Conservation (phyloP, 352 stramenopile genomes). For the Phytophthora tubulina region DNA sequence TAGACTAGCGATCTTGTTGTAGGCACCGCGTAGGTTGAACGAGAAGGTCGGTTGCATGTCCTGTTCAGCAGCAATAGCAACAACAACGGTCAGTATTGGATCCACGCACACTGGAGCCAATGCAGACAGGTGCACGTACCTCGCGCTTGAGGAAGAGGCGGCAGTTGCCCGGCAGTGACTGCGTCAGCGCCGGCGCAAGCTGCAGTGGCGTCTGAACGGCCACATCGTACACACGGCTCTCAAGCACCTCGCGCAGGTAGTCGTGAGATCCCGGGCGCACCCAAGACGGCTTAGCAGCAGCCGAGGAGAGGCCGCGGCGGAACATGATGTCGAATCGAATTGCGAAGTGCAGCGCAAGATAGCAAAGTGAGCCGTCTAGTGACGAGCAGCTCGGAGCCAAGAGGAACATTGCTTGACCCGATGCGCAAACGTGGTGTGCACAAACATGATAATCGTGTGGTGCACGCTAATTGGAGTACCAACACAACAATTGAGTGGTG, state of each 20-base stretch:
- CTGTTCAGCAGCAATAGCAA: slow-evolving; percentile 32
- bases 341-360: not conserved
- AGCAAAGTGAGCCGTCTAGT: not conserved
- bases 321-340: slow-evolving; percentile 49
- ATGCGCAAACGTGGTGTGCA: slow-evolving; percentile 21
- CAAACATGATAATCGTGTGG: slow-evolving; percentile 10
- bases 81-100: slow-evolving; percentile 1
- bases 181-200: slow-evolving; percentile 64
- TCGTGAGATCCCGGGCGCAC: slow-evolving; percentile 76
- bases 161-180: slow-evolving; percentile 65
- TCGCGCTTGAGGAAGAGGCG: slow-evolving; percentile 94
- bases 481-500: not conserved
- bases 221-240: slow-evolving; percentile 89
- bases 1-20: slow-evolving; percentile 99
- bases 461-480: not conserved
- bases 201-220: slow-evolving; percentile 79
- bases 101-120: not conserved
- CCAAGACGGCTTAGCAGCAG: slow-evolving; percentile 55
- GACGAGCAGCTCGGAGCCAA: slow-evolving; percentile 22
- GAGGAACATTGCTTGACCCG: slow-evolving; percentile 32
- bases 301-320: slow-evolving; percentile 43
- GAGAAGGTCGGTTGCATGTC: slow-evolving; percentile 98
- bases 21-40: slow-evolving; percentile 98
- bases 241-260: slow-evolving; percentile 81
- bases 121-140: slow-evolving; percentile 36